phyloP scores from a whole-genome alignment of 2,329 filamentous ascomycete genomes.

The Fusarium xyrophilum region DNA sequence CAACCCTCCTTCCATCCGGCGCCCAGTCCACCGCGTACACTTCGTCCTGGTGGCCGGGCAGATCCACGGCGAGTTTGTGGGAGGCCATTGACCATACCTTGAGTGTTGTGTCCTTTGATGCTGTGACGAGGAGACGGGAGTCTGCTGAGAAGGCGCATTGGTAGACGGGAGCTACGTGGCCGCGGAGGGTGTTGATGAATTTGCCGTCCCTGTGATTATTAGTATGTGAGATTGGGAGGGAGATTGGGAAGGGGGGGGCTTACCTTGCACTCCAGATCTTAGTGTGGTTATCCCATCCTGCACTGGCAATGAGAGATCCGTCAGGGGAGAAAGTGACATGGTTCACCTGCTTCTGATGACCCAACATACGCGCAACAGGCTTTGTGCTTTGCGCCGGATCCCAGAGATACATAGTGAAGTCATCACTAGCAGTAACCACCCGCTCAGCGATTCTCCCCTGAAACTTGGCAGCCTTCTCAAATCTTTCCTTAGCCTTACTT shows the following conservation, averaged over 20 bases:
- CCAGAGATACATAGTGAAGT: slow-evolving; percentile 97
- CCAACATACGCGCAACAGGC: slow-evolving; percentile 85
- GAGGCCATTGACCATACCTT: slow-evolving; percentile 94
- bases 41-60: slow-evolving; percentile 90
- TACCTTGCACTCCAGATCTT: slow-evolving; percentile 87
- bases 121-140: slow-evolving; percentile 85
- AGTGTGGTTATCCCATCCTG: slow-evolving; percentile 92
- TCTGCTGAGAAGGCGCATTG: slow-evolving; percentile 93
- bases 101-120: slow-evolving; percentile 88
- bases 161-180: slow-evolving; percentile 89
- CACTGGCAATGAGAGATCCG: slow-evolving; percentile 83
- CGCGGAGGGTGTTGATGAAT: slow-evolving; percentile 86
- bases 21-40: slow-evolving; percentile 97
- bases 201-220: slow-evolving; percentile 62
- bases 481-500: slow-evolving; percentile 78
- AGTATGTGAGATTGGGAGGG: slow-evolving; percentile 1
- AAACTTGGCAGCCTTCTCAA: slow-evolving; percentile 82
- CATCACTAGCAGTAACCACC: slow-evolving; percentile 88
- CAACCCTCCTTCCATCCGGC: slow-evolving; percentile 85
- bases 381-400: slow-evolving; percentile 80
- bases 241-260: slow-evolving; percentile 9
- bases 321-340: slow-evolving; percentile 95
- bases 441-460: slow-evolving; percentile 81
- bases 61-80: slow-evolving; percentile 78
- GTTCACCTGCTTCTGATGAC: slow-evolving; percentile 96